Evolutionary conservation across 345 rosid genomes (phyloP), one percentile per base, ranked within the genome.

Genomic region (Populus davidiana): DNA sequence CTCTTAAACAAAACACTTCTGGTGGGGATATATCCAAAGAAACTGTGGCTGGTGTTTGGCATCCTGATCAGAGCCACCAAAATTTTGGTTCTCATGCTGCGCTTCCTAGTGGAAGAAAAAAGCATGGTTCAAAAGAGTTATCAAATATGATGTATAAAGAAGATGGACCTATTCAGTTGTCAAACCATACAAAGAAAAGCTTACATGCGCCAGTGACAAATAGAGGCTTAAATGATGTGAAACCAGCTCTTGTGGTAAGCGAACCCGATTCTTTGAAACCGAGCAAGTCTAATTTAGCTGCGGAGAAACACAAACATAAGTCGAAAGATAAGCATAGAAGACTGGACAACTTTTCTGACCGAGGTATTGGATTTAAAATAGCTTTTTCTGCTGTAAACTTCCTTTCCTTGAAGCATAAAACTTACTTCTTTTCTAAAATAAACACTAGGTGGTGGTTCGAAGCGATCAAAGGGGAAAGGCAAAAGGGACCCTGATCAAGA

Each of bases 261-360:
- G 91, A 93, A 81, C 78, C 85, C 71, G 90, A 85, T 82, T 76
- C 80, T 72, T 78, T 67, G 73, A 87, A 74, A 75, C 59, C 54
- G 66, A 83, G 74, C 78, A 88, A 84, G 85, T 73, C 80, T 65
- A 66, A 86, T 74, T 68, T 82, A 67, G 83, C 80, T 35, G 79
- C 70, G 23, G 91, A 85, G 85, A 89, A 86, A 80, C 89, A 75
- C 38, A 84, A 75, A 74, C 72, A 75, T 78, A 91, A 85, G 86
- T 92, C 70, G 75, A 96, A 86, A 85, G 90, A 84, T 80, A 87
- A 90, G 87, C 85, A 84, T 81, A 91, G 87, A 81, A 78, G 79
- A 36, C 79, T 17, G 38, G 90, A 85, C 71, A 89, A 67, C 71
- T 63, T 70, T 73, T 88, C 87, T 77, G 94, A 86, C 84, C 96